Conservation (phyloP, 1,284 basidiomycete genomes). For the Fomitopsis palustris region DNA sequence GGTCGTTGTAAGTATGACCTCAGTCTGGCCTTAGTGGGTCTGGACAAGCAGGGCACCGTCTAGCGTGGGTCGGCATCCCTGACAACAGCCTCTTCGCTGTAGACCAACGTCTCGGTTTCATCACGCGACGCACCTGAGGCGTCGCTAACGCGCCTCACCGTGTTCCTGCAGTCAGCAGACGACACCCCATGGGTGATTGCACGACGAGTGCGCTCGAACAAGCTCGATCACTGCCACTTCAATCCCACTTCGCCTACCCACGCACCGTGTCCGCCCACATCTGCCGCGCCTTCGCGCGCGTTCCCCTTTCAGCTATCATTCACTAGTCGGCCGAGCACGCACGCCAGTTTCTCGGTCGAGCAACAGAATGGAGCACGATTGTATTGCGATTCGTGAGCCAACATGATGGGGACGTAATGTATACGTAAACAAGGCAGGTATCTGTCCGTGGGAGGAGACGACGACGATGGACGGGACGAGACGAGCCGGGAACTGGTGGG, state of each 20-base stretch:
- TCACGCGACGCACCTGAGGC: background rate
- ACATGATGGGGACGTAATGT: background rate
- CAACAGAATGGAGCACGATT: background rate
- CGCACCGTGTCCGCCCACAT: too few species aligned
- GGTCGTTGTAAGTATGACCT: background rate
- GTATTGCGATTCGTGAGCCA: background rate
- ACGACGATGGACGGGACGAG: background rate
- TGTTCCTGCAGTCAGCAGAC: background rate
- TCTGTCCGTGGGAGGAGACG: background rate
- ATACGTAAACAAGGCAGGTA: background rate
- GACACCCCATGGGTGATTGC: background rate
- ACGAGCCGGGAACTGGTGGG: background rate
- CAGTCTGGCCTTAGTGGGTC: background rate
- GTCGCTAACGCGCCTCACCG: background rate
- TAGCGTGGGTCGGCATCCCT: background rate
- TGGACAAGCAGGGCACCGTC: background rate
- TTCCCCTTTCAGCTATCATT: background rate
- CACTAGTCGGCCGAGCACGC: background rate
- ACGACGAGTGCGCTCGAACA: background rate
- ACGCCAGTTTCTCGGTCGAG: background rate
- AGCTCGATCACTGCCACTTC: background rate
- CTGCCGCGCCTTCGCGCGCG: background rate
- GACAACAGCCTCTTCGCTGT: background rate
- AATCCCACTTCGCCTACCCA: background rate
- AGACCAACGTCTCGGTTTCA: background rate